Percentiles rank a stretch among this genome's conserved stretches.
Evolutionary conservation across 2,329 filamentous ascomycete species (phyloP).

Genomic region (Epichloe uncinata): DNA sequence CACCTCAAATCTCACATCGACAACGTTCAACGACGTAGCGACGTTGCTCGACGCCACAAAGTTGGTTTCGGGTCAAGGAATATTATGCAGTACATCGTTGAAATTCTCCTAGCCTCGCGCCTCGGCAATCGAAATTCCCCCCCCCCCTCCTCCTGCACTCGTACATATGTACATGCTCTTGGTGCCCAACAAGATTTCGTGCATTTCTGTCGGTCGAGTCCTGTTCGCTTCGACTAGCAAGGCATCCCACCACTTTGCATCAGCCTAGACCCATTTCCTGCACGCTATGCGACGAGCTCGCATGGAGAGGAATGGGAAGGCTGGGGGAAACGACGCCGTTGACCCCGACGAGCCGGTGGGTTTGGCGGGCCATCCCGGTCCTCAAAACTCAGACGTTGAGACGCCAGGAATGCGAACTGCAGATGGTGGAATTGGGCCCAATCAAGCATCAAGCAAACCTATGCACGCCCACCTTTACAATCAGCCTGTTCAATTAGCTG

Average conservation of each 20-base stretch:
- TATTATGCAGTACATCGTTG: neutral
- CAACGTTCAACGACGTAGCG: neutral
- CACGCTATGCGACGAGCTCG: neutral
- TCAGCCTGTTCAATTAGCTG: neutral
- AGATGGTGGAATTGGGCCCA: neutral
- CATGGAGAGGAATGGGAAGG: neutral
- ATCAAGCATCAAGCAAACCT: neutral
- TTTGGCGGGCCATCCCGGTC: neutral
- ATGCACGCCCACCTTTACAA: neutral
- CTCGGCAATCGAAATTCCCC: neutral
- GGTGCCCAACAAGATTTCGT: conserved; percentile 2
- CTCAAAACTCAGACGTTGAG: neutral
- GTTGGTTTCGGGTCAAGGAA: neutral
- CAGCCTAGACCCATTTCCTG: neutral
- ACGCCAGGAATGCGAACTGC: neutral
- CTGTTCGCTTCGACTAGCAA: neutral
- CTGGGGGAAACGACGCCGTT: no score
- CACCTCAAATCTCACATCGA: neutral
- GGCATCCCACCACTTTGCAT: neutral
- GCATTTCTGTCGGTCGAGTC: neutral
- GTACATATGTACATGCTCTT: neutral
- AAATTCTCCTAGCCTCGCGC: neutral
- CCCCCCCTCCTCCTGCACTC: no score
- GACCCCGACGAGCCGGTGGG: neutral
- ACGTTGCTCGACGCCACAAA: neutral